phyloP scores from a whole-genome alignment of 768 basidiomycete species.

The Roridomyces roridus region DNA sequence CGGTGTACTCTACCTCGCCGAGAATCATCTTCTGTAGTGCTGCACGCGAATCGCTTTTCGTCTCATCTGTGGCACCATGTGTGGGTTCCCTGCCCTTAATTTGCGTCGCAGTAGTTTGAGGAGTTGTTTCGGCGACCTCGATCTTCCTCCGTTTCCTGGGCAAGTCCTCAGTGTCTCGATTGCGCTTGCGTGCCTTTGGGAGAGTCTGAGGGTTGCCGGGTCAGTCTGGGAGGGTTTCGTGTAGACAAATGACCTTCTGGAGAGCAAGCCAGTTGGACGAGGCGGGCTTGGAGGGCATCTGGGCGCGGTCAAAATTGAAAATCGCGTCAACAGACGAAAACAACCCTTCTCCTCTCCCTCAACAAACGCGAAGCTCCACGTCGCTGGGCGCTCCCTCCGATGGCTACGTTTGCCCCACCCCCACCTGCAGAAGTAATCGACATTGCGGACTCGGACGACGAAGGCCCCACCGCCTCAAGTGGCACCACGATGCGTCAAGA shows the following conservation, averaged over 20 bases:
- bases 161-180: constrained; percentile 11
- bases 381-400: neutral
- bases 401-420: neutral
- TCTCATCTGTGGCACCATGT: constrained; percentile 26
- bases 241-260: constrained; percentile 44
- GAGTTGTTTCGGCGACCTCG: constrained; percentile 22
- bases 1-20: constrained; percentile 48
- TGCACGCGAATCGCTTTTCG: constrained; percentile 54
- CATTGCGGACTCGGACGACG: constrained; percentile 8
- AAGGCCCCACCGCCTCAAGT: neutral
- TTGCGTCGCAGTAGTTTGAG: neutral
- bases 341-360: too few species aligned
- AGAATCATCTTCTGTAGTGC: constrained; percentile 58
- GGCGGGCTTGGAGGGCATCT: neutral
- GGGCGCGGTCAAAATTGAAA: too few species aligned
- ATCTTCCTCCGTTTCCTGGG: constrained; percentile 38
- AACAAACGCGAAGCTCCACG: too few species aligned
- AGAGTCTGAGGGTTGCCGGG: constrained; percentile 5
- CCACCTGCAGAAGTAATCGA: constrained; percentile 4
- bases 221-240: neutral
- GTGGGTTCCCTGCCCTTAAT: neutral
- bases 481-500: neutral
- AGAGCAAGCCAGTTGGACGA: constrained; percentile 69
- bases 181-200: constrained; percentile 8
- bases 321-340: too few species aligned